Evolutionary conservation across 176 grass and related monocot genomes (phyloP).

Genomic region (Rhynchospora breviuscula): DNA sequence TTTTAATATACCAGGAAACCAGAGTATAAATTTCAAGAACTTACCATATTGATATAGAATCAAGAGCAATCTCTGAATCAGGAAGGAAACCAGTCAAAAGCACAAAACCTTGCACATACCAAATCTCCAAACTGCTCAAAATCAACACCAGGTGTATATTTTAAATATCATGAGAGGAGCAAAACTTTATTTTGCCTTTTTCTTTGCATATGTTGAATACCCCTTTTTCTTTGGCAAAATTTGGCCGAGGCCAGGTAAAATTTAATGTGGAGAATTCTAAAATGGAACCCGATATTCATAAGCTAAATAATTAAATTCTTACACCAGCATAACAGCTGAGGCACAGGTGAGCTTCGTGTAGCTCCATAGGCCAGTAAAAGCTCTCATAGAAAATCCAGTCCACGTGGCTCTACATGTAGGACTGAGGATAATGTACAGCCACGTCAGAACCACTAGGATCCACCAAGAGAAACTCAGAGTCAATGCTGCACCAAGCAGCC

Average conservation of each 20-base stretch:
- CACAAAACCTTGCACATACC: constrained; percentile 80
- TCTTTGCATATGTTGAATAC: not conserved
- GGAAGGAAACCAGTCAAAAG: constrained; percentile 70
- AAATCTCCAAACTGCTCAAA: constrained; percentile 69
- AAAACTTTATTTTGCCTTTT: not conserved
- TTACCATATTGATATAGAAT: constrained; percentile 73
- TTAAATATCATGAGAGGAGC: not conserved
- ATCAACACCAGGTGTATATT: not conserved
- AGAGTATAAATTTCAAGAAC: not conserved
- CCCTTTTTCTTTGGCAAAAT: not conserved
- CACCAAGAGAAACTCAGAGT: constrained; percentile 59
- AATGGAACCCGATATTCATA: not conserved
- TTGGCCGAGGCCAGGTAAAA: not conserved
- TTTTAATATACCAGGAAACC: not conserved
- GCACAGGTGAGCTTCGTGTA: constrained; percentile 58
- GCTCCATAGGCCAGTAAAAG: constrained; percentile 53
- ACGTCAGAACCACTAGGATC: constrained; percentile 47
- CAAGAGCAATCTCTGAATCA: constrained; percentile 61
- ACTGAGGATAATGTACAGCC: constrained; percentile 46
- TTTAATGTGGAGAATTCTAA: not conserved
- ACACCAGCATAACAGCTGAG: constrained; percentile 66
- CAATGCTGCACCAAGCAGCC: constrained; percentile 40
- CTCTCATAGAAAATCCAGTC: constrained; percentile 41
- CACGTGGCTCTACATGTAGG: constrained; percentile 50
- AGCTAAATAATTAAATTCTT: constrained; percentile 20